These are phyloP conservation scores for Phialophora verrucosa DNA, from an alignment of 2,329 filamentous ascomycete genomes.

Conservation along the genomic window DNA sequence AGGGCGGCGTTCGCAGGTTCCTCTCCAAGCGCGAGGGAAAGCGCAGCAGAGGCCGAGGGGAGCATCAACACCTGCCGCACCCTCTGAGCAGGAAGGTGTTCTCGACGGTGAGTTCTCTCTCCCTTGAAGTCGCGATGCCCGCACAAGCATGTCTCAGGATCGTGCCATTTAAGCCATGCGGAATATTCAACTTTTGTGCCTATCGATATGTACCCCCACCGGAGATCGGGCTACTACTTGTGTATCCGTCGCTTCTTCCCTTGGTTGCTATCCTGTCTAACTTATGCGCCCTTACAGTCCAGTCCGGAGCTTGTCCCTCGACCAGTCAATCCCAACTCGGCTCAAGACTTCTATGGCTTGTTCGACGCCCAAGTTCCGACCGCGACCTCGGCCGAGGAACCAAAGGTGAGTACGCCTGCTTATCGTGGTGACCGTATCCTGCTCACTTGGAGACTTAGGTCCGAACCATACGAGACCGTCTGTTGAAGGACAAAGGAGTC, in stretches of 20 bases:
- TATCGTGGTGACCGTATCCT: background rate
- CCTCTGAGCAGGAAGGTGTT: constrained; percentile 21
- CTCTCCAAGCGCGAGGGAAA: constrained; percentile 49
- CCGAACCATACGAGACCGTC: constrained; percentile 58
- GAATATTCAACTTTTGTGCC: constrained; percentile 28
- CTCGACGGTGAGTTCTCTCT: constrained; percentile 28
- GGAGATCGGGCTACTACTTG: constrained; percentile 27
- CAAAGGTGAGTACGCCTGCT: constrained; percentile 29
- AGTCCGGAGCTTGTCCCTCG: constrained; percentile 29
- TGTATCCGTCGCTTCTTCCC: constrained; percentile 26
- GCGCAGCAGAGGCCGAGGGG: constrained; percentile 32
- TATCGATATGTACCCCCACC: constrained; percentile 31
- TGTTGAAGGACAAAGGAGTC: constrained; percentile 61
- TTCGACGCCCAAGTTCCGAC: constrained; percentile 31
- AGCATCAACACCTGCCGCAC: constrained; percentile 20
- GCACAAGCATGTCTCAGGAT: constrained; percentile 10
- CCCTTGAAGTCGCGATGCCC: constrained; percentile 3
- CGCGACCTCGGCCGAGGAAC: constrained; percentile 30
- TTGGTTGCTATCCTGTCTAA: constrained; percentile 22
- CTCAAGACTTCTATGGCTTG: constrained; percentile 38
- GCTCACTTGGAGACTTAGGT: constrained; percentile 47
- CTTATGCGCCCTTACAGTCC: constrained; percentile 27
- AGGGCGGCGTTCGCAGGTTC: constrained; percentile 52
- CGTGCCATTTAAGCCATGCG: constrained; percentile 25
- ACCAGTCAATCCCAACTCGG: constrained; percentile 30